Evolutionary conservation across 192 early-diverging fungal species (phyloP).

Genomic region (Coemansia sp.): DNA sequence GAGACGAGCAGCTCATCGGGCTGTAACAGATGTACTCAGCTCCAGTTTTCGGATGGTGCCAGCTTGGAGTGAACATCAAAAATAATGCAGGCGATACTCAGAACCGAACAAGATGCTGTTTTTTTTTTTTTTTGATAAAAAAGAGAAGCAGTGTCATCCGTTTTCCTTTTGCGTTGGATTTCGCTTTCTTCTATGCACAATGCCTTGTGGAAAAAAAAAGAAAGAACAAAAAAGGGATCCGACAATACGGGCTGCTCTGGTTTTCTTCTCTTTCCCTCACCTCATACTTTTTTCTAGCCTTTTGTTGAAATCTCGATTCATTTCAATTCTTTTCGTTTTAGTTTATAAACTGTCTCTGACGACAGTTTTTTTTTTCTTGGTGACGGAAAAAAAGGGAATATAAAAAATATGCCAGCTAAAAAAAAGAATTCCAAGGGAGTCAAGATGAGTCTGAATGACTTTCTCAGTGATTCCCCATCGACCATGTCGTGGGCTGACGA

Average conservation of each 20-base stretch:
- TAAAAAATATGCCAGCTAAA: conserved; percentile 21
- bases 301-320: not conserved
- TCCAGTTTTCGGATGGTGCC: too few species aligned
- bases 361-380: not conserved
- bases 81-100: too few species aligned
- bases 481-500: conserved; percentile 88
- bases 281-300: not conserved
- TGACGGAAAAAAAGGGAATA: not conserved
- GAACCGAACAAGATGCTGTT: too few species aligned
- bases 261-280: not conserved
- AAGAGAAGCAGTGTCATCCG: too few species aligned
- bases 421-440: conserved; percentile 70
- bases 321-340: not conserved
- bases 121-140: not conserved
- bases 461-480: conserved; percentile 50
- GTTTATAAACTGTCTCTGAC: not conserved
- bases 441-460: conserved; percentile 86
- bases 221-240: not conserved
- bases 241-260: not conserved
- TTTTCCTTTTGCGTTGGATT: too few species aligned
- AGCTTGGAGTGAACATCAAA: too few species aligned
- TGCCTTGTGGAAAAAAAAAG: too few species aligned
- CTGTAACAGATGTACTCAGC: too few species aligned
- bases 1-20: too few species aligned
- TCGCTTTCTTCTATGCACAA: too few species aligned